Base-by-base conservation (phyloP, 805 yeast species). In the Yamadazyma nakazawae region DNA sequence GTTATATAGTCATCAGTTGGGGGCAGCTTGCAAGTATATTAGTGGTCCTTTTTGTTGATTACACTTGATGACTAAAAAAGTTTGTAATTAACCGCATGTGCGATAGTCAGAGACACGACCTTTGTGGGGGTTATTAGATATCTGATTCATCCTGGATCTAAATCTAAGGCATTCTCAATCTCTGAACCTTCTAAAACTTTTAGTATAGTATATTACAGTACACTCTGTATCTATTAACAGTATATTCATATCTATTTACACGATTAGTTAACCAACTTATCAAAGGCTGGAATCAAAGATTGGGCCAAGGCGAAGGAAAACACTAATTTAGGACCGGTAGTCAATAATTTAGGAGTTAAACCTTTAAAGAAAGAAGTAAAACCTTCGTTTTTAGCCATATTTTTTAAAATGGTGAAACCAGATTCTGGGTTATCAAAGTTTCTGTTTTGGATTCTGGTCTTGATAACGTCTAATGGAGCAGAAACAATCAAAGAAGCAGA, bases 301-400 rank as follows among this genome's bases (percentile, higher is more conserved):
- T 92, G 99, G 37, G 99, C 99, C 67, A 92, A 74, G 9, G 99
- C 99, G 64, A 92, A 92, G n/a, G 96, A 88, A 68, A 94, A 94
- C 45, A 94, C 99, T 61, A 94, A 80, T 75, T 94, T 94, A 46
- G 99, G 99, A 56, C 99, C 99, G 31, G 99, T 91, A 41, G 99
- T 94, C 67, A 94, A 79, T 62, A 94, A 79, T 72, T 94, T 94
- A 51, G 99, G 99, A 50, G 96, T 88, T 63, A 94, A 80, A 38
- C 99, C 99, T 74, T 92, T 92, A 81, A 94, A 92, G 75, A 92
- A 94, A 13, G 97, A 79, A 25, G 90, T 59, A 51, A 88, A 42
- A 53, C 98, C 99, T 74, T 94, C 99, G 63, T 86, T 88, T 66
- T 82, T 86, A 51, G 84, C 79, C 85, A 95, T 94, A 71, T 92